Evolutionary conservation across 1,284 basidiomycete species (phyloP).

Genomic region (Fomitopsis pinicola): DNA sequence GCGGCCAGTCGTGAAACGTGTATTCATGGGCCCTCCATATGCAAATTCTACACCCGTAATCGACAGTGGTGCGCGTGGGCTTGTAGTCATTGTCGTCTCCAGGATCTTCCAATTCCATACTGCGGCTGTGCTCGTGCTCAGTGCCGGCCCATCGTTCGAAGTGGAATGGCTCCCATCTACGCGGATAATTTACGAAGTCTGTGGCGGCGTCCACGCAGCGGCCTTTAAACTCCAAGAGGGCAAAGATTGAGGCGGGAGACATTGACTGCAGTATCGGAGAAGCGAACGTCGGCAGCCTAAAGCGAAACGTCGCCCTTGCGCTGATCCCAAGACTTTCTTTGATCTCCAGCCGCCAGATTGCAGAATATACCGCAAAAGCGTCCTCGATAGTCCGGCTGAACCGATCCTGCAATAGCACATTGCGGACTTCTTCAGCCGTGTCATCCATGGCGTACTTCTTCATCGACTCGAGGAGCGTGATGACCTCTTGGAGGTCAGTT

Average conservation of each 20-base stretch:
- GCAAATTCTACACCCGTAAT: background rate
- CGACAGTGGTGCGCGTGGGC: too few relatives aligned
- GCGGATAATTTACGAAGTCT: background rate
- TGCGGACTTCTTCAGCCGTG: background rate
- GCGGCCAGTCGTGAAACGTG: background rate
- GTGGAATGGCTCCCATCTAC: background rate
- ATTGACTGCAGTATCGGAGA: background rate
- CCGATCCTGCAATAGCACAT: background rate
- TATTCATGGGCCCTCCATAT: background rate
- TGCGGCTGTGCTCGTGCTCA: background rate
- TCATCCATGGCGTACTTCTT: conserved; percentile 17
- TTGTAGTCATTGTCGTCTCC: background rate
- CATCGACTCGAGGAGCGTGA: conserved; percentile 10
- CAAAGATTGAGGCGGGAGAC: background rate
- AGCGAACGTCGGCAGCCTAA: background rate
- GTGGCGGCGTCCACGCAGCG: background rate
- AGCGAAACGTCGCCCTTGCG: background rate
- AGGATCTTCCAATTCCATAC: background rate
- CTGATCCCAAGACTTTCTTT: background rate
- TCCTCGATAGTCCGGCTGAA: background rate
- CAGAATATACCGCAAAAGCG: background rate
- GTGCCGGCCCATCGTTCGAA: background rate
- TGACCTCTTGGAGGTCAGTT: background rate
- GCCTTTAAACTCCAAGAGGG: background rate
- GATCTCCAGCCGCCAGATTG: background rate